Evolutionary conservation across 768 basidiomycete species (phyloP).

Genomic region (Lactarius quietus): DNA sequence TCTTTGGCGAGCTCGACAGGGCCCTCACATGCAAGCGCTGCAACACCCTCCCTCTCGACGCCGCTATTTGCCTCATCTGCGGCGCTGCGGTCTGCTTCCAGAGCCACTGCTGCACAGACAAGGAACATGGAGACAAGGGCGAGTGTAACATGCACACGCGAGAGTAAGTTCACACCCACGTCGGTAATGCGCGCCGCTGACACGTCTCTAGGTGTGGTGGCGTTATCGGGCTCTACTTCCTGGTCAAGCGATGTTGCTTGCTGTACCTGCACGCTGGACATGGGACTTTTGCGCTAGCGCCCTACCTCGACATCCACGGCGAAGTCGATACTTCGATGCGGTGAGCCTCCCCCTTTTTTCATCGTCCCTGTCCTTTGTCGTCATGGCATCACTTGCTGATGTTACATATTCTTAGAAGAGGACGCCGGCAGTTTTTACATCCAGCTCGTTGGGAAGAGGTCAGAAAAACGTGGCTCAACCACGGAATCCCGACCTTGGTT

Average conservation of each 20-base stretch:
- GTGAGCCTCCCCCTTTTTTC: constrained; percentile 41
- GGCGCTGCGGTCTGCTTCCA: constrained; percentile 86
- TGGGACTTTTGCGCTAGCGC: constrained; percentile 85
- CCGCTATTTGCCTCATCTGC: constrained; percentile 90
- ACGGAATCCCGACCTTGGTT: constrained; percentile 85
- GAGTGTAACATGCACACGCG: constrained; percentile 96
- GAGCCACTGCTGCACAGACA: constrained; percentile 86
- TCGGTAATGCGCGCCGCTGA: not conserved
- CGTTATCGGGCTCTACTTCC: constrained; percentile 82
- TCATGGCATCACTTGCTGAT: constrained; percentile 3
- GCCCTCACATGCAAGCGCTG: constrained; percentile 74
- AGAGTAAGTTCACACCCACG: constrained; percentile 43
- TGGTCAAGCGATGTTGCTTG: constrained; percentile 88
- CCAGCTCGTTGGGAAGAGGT: constrained; percentile 86
- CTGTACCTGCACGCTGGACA: constrained; percentile 85
- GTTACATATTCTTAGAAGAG: constrained; percentile 51
- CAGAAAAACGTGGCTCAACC: constrained; percentile 84
- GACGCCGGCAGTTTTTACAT: constrained; percentile 85
- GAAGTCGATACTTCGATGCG: constrained; percentile 92
- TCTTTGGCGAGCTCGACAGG: constrained; percentile 75
- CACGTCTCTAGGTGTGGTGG: constrained; percentile 74
- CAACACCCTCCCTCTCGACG: constrained; percentile 72
- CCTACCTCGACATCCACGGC: constrained; percentile 92
- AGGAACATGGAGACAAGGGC: constrained; percentile 60
- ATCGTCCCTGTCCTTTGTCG: not conserved